These are phyloP conservation scores for Oryza meyeriana DNA, from an alignment of 176 grass and related monocot species.

Conservation along the genomic window DNA sequence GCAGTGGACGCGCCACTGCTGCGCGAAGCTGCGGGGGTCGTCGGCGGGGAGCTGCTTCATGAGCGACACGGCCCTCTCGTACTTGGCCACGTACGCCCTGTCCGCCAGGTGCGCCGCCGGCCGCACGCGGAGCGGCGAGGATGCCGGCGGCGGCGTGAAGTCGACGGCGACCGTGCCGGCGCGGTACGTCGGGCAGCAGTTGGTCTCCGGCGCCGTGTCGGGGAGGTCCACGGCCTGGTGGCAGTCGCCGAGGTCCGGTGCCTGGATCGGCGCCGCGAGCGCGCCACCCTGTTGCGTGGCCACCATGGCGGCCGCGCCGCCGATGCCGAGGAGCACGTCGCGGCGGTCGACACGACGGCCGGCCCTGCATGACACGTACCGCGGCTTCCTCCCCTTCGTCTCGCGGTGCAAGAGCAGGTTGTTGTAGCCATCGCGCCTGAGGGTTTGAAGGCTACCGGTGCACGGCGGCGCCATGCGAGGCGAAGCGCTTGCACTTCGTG, in stretches of 20 bases:
- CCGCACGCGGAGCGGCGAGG: constrained; percentile 51
- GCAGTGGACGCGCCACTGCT: constrained; percentile 64
- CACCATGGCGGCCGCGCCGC: constrained; percentile 38
- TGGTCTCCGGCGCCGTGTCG: neutral
- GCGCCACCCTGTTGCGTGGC: neutral
- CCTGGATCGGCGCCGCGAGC: constrained; percentile 48
- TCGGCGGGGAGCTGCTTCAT: constrained; percentile 69
- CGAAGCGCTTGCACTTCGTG: neutral
- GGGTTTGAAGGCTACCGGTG: constrained; percentile 11
- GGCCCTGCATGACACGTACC: constrained; percentile 33
- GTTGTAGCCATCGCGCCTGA: neutral
- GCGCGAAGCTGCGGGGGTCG: constrained; percentile 76
- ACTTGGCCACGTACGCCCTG: constrained; percentile 52
- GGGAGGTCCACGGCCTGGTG: constrained; percentile 30
- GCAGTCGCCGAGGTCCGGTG: constrained; percentile 50
- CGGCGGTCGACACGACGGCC: constrained; percentile 45
- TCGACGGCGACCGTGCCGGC: constrained; percentile 23
- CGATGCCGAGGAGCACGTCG: constrained; percentile 55
- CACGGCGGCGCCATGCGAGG: constrained; percentile 1
- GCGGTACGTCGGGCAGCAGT: constrained; percentile 55
- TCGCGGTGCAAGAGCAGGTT: neutral
- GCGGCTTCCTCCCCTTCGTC: neutral
- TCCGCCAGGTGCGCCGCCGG: constrained; percentile 57
- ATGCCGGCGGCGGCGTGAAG: constrained; percentile 41
- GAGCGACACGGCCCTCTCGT: constrained; percentile 48